A percentile compares a stretch with the other conserved stretches of the same genome.
These are phyloP conservation scores for Medicago truncatula DNA, from an alignment of 306 rosid species.

Conservation along the genomic window DNA sequence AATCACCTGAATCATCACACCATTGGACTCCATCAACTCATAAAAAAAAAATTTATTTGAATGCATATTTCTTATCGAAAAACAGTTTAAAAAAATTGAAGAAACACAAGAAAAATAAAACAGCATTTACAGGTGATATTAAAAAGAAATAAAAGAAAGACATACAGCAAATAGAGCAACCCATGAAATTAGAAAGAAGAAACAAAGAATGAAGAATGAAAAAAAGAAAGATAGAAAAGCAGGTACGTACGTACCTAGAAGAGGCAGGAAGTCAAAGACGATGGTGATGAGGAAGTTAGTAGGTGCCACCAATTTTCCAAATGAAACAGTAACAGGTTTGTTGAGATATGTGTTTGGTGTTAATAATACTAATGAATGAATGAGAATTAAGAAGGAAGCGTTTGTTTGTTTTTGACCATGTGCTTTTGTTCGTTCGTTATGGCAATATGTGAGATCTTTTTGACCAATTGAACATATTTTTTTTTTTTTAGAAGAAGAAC, in stretches of 20 bases:
- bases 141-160: neutral
- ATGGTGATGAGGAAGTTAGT: neutral
- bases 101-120: neutral
- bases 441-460: neutral
- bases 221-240: conserved; percentile 6
- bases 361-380: neutral
- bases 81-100: neutral
- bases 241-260: conserved; percentile 36
- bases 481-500: no score
- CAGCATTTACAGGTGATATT: neutral
- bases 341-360: neutral
- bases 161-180: conserved; percentile 39
- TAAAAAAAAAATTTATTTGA: neutral
- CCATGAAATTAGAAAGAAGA: conserved; percentile 36
- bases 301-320: conserved; percentile 14
- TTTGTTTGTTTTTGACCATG: conserved; percentile 42
- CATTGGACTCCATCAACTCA: no score
- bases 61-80: neutral
- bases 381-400: neutral
- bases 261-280: conserved; percentile 21
- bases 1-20: no score
- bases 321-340: conserved; percentile 27
- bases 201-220: neutral
- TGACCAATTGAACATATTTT: neutral
- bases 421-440: no score